Evolutionary conservation across 2,329 filamentous ascomycete species (phyloP).

Genomic region (Cercospora nicotianae): DNA sequence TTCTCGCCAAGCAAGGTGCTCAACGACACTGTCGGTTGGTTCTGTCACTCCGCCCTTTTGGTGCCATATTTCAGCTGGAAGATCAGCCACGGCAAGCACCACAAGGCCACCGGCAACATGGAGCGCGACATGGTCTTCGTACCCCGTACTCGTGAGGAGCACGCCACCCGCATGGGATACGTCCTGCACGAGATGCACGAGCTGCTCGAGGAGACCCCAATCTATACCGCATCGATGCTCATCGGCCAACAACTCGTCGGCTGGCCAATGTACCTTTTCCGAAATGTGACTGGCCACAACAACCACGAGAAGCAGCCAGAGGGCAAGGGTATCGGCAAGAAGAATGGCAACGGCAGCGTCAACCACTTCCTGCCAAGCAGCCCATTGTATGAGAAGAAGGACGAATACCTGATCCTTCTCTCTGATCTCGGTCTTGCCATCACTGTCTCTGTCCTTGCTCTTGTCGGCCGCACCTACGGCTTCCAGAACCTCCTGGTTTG

Average conservation of each 20-base stretch:
- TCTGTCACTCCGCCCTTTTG: slow-evolving; percentile 82
- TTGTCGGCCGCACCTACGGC: slow-evolving; percentile 74
- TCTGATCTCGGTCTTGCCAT: slow-evolving; percentile 77
- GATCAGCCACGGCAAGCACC: slow-evolving; percentile 98
- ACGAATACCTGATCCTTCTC: slow-evolving; percentile 80
- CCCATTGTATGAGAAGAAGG: slow-evolving; percentile 87
- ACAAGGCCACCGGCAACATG: slow-evolving; percentile 97
- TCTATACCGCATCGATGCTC: slow-evolving; percentile 72
- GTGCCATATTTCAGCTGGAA: slow-evolving; percentile 99
- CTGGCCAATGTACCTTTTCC: slow-evolving; percentile 88
- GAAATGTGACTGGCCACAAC: slow-evolving; percentile 96
- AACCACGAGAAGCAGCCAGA: slow-evolving; percentile 87
- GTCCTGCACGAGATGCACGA: slow-evolving; percentile 80
- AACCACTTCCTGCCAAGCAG: slow-evolving; percentile 92
- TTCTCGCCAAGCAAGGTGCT: slow-evolving; percentile 90
- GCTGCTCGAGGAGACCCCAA: slow-evolving; percentile 90
- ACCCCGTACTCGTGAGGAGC: slow-evolving; percentile 84
- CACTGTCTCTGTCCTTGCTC: slow-evolving; percentile 61
- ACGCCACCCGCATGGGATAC: slow-evolving; percentile 71
- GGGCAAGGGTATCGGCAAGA: slow-evolving; percentile 89
- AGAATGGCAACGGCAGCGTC: slow-evolving; percentile 79
- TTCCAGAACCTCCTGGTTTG: slow-evolving; percentile 86
- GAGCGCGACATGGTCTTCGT: slow-evolving; percentile 99
- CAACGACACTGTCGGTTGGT: slow-evolving; percentile 90
- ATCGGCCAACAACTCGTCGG: slow-evolving; percentile 84